Conservation (phyloP, 129 eudicot genomes). For the Flaveria linearis region DNA sequence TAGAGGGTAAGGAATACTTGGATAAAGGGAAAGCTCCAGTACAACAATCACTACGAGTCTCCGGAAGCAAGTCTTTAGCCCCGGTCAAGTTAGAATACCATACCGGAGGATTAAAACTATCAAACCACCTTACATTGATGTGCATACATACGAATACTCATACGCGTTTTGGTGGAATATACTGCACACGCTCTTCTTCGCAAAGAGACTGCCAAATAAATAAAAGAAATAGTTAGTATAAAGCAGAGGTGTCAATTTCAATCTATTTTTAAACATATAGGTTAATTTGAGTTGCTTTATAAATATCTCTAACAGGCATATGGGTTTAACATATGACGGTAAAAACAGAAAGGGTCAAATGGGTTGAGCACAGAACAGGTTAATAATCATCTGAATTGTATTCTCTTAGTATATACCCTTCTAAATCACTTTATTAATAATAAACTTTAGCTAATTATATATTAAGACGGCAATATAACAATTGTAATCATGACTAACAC, state of each 20-base stretch:
- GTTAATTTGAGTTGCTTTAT: neutral
- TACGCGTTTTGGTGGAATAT: constrained; percentile 66
- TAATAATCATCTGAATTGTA: neutral
- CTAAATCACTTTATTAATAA: neutral
- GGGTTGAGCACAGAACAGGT: neutral
- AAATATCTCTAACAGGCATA: neutral
- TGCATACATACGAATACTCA: constrained; percentile 29
- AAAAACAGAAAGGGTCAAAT: neutral
- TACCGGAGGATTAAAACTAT: constrained; percentile 18
- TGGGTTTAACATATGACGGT: neutral
- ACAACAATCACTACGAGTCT: constrained; percentile 11
- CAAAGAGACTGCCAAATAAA: constrained; percentile 57
- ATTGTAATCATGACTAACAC: neutral
- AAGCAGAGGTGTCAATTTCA: neutral
- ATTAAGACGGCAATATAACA: neutral
- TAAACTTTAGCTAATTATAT: neutral
- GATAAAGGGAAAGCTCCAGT: constrained; percentile 7
- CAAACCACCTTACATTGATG: constrained; percentile 12
- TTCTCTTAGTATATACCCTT: neutral
- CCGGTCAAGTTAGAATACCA: constrained; percentile 9
- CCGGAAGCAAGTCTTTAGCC: constrained; percentile 14
- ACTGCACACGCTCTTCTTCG: constrained; percentile 58
- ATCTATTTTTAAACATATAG: neutral
- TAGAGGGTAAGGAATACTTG: neutral
- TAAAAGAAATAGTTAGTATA: constrained; percentile 20